phyloP scores from a whole-genome alignment of 768 basidiomycete species.

The Xerocomellus amylosporus region DNA sequence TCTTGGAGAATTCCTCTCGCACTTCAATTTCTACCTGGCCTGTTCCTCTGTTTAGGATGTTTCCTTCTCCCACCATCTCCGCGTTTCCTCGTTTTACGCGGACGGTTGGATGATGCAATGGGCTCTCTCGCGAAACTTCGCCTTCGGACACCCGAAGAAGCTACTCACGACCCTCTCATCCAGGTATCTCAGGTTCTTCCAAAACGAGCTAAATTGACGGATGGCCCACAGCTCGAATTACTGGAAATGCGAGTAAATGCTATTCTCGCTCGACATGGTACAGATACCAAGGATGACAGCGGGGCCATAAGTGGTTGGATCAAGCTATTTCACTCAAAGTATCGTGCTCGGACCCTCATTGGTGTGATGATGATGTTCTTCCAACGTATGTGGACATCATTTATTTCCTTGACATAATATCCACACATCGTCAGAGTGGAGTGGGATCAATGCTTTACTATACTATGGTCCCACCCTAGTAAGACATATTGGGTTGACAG shows the following conservation, averaged over 20 bases:
- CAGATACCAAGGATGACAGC: constrained; percentile 17
- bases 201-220: background rate
- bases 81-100: constrained; percentile 46
- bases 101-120: constrained; percentile 56
- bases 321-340: constrained; percentile 50
- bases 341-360: constrained; percentile 61
- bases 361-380: constrained; percentile 79
- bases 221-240: constrained; percentile 54
- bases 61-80: constrained; percentile 49
- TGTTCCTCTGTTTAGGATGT: constrained; percentile 61
- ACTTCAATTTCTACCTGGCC: constrained; percentile 67
- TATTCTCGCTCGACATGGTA: constrained; percentile 44
- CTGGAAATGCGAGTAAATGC: constrained; percentile 74
- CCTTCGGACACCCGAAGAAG: constrained; percentile 44
- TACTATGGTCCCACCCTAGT: constrained; percentile 81
- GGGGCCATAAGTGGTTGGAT: constrained; percentile 44
- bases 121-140: constrained; percentile 53
- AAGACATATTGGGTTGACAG: constrained; percentile 57
- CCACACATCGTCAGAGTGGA: constrained; percentile 59
- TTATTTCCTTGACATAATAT: background rate
- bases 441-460: constrained; percentile 79
- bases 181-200: constrained; percentile 35
- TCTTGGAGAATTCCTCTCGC: constrained; percentile 81
- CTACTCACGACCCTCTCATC: constrained; percentile 46
- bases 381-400: constrained; percentile 54